Conservation (phyloP, 2,329 filamentous ascomycete genomes). For the Aureobasidium sp. region DNA sequence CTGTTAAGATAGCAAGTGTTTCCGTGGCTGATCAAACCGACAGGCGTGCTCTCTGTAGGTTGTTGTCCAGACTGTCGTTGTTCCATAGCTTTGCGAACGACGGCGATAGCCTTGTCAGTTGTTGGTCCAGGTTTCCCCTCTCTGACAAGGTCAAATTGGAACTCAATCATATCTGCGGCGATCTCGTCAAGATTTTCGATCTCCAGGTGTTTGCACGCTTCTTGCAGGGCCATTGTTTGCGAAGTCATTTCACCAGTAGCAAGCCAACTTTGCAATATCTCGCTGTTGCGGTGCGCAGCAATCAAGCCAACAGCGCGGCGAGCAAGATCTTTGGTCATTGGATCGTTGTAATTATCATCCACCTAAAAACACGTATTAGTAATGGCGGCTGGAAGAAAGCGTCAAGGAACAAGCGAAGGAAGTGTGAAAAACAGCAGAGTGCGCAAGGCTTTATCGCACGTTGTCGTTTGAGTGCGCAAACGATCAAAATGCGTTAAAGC, state of each 20-base stretch:
- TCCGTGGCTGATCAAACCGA: conserved; percentile 86
- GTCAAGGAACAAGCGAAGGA: neutral
- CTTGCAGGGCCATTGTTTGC: conserved; percentile 49
- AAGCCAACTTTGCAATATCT: conserved; percentile 46
- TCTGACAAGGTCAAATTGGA: conserved; percentile 20
- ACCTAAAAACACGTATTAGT: conserved; percentile 31
- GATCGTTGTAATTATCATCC: conserved; percentile 48
- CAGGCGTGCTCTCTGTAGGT: conserved; percentile 51
- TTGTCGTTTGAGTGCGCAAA: neutral
- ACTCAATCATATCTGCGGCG: conserved; percentile 20
- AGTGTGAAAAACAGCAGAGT: neutral
- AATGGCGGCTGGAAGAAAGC: neutral
- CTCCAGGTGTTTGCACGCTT: conserved; percentile 44
- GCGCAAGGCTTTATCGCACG: neutral
- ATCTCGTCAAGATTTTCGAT: conserved; percentile 17
- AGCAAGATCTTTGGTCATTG: conserved; percentile 43
- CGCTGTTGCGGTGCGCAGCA: conserved; percentile 51
- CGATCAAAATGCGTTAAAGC: neutral
- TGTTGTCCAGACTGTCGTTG: conserved; percentile 13
- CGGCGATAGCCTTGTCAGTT: conserved; percentile 29
- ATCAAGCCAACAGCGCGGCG: conserved; percentile 53
- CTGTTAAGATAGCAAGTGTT: conserved; percentile 99
- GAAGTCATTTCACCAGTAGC: conserved; percentile 44
- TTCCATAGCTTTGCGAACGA: conserved; percentile 24
- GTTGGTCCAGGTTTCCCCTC: conserved; percentile 22